Conservation (phyloP, 768 basidiomycete species). For the Chiua virens region DNA sequence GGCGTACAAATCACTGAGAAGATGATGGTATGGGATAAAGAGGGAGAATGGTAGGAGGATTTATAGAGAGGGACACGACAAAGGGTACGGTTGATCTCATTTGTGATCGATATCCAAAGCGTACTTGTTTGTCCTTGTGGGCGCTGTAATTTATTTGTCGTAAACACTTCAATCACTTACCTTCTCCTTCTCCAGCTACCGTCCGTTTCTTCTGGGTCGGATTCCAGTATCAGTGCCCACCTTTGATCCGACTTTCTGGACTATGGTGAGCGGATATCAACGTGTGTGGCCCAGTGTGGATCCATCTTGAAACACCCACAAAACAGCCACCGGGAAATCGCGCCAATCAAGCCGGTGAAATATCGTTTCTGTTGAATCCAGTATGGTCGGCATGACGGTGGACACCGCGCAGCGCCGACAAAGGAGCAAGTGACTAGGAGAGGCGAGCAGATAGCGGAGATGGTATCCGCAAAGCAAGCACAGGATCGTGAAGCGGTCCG, state of each 20-base stretch:
- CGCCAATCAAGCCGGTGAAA: not conserved
- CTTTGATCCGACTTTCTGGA: not conserved
- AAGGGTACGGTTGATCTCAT: constrained; percentile 31
- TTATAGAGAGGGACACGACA: constrained; percentile 28
- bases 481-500: constrained; percentile 2
- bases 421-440: not conserved
- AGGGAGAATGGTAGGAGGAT: constrained; percentile 5
- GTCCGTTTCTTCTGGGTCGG: not conserved
- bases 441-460: not conserved
- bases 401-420: not conserved
- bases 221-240: not conserved
- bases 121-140: constrained; percentile 49
- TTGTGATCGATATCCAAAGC: constrained; percentile 36
- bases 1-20: not conserved
- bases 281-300: not conserved
- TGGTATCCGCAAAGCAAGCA: not conserved
- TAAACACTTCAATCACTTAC: constrained; percentile 11
- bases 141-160: constrained; percentile 36
- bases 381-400: constrained; percentile 1
- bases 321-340: constrained; percentile 2
- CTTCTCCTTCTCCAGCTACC: not conserved
- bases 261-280: not conserved
- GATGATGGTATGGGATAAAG: not conserved
- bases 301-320: not conserved
- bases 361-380: not conserved